phyloP scores from a whole-genome alignment of 2,329 filamentous ascomycete species.

The Pestalotiopsis sp. region DNA sequence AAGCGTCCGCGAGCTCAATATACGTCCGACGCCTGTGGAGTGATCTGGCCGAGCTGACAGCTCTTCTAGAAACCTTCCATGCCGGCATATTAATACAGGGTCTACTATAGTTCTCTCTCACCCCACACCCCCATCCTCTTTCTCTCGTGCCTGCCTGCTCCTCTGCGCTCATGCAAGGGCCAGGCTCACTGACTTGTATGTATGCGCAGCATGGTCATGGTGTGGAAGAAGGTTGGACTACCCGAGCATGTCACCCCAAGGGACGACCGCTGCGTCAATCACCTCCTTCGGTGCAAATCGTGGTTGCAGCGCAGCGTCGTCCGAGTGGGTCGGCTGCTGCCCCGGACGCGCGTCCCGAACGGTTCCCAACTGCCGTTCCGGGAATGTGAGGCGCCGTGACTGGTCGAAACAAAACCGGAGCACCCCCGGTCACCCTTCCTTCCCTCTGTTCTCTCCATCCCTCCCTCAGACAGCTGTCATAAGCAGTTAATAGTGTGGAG shows the following conservation, averaged over 20 bases:
- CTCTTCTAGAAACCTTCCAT: slow-evolving; percentile 11
- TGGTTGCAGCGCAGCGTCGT: slow-evolving; percentile 1
- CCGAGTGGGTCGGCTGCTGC: neutral
- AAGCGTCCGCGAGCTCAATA: neutral
- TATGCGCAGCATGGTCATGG: neutral
- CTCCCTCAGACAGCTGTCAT: slow-evolving; percentile 3
- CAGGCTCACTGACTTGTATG: neutral
- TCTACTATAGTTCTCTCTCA: slow-evolving; percentile 2
- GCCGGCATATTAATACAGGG: slow-evolving; percentile 2
- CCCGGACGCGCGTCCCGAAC: slow-evolving; percentile 6
- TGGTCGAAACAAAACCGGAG: neutral
- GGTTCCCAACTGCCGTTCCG: slow-evolving; percentile 9
- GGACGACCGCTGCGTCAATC: neutral
- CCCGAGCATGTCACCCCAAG: slow-evolving; percentile 2
- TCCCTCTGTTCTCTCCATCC: neutral
- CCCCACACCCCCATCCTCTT: neutral
- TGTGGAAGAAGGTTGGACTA: slow-evolving; percentile 2
- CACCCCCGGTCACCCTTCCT: neutral
- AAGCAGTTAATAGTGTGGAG: neutral
- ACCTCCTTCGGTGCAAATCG: neutral
- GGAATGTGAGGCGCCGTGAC: neutral
- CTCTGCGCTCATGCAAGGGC: slow-evolving; percentile 1
- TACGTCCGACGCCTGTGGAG: slow-evolving; percentile 2
- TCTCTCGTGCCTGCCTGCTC: neutral
- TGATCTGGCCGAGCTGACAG: neutral